Conservation (phyloP, 176 grass and related monocot species). For the Coix lacrymajobi region DNA sequence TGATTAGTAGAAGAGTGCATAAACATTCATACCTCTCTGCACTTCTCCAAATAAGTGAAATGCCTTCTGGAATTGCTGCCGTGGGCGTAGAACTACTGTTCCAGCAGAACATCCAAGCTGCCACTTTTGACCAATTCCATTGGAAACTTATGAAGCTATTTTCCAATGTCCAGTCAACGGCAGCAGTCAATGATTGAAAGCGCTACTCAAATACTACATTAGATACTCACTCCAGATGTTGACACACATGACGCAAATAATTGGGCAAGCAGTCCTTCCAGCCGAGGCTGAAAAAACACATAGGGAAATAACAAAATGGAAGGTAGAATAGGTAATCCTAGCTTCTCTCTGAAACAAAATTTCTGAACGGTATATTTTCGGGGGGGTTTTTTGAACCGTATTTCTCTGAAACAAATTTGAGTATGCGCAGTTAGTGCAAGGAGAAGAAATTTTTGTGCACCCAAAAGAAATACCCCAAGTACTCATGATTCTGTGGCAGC, state of each 20-base stretch:
- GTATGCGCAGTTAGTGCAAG: neutral
- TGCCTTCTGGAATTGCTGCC: neutral
- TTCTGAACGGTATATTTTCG: too few species aligned
- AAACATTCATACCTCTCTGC: slow-evolving; percentile 16
- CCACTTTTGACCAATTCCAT: slow-evolving; percentile 5
- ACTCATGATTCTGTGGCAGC: neutral
- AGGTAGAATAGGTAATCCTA: neutral
- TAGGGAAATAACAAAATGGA: neutral
- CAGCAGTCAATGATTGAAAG: slow-evolving; percentile 1
- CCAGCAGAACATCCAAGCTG: neutral
- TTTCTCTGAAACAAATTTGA: neutral
- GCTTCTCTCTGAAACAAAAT: neutral
- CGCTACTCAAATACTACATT: neutral
- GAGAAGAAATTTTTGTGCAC: neutral
- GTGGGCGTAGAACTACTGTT: neutral
- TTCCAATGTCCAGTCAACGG: neutral
- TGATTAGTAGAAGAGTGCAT: neutral
- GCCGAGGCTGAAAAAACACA: neutral
- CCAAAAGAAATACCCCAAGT: neutral
- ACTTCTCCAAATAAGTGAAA: neutral
- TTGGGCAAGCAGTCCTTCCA: neutral
- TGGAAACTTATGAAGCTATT: neutral
- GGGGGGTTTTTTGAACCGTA: too few species aligned
- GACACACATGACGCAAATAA: neutral
- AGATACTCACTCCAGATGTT: neutral